Base-by-base conservation (phyloP, 257 asterid species). In the Handroanthus guayacan region DNA sequence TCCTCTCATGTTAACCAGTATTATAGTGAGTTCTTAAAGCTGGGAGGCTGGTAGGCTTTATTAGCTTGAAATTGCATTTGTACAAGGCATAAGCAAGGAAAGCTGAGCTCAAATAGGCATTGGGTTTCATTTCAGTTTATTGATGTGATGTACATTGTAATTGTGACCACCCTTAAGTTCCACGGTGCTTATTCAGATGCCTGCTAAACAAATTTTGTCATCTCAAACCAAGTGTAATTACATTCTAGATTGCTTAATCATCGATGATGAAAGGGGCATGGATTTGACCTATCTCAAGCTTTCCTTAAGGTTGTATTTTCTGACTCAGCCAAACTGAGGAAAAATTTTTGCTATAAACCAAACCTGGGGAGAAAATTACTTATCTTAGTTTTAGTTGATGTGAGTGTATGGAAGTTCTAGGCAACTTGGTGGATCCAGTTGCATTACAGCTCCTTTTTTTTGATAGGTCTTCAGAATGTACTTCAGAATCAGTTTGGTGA, bases 251-350 rank as follows among this genome's bases (percentile, higher is more conserved):
- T 31, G 14, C 10, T 47, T 47, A 47, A 7, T 47, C 4, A 45
- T 62, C 34, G 34, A 38, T 62, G 25, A 62, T 62, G 48, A 65
- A 47, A 1, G 5, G 20, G 54, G 72, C 43, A 18, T 20, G 58
- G 25, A 13, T 25, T 9, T 18, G 58, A 18, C 5, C 43, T 14
- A 11, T 16, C 72, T 45, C 37, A 16, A 18, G 58, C 45, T 25
- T 67, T n/a, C 43, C 39, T 47, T 43, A 47, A 67, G 45, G 43
- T 67, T 12, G 20, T 67, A 45, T 48, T 67, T 36, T 67, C 8
- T 43, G 18, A 31, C 1, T 3, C 8, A 10, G 2, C 37, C 71
- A 16, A 66, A 43, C 9, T 9, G 18, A 66, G 71, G 39, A 44
- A 38, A 4, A 41, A 17, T 1, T 62, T 5, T 9, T 43, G 16